These are phyloP conservation scores for Pichia nanzhaoensis DNA, from an alignment of 805 yeast species.

Conservation along the genomic window DNA sequence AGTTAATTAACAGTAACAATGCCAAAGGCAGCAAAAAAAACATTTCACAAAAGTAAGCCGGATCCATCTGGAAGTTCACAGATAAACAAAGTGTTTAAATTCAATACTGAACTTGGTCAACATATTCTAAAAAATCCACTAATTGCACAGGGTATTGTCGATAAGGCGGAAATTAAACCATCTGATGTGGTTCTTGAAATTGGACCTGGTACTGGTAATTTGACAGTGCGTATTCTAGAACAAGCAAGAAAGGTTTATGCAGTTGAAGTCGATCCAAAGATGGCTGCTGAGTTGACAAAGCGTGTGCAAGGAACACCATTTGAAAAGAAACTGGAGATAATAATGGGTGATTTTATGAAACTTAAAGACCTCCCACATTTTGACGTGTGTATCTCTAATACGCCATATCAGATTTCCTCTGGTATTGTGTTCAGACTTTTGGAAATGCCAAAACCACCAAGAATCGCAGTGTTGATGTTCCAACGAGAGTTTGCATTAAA, in stretches of 20 bases:
- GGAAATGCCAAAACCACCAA: slow-evolving; percentile 88
- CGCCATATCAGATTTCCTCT: slow-evolving; percentile 96
- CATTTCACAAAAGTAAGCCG: slow-evolving; percentile 42
- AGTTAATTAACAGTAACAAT: slow-evolving; percentile 23
- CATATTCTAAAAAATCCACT: slow-evolving; percentile 94
- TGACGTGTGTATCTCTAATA: slow-evolving; percentile 93
- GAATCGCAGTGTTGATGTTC: slow-evolving; percentile 93
- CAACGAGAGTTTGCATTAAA: slow-evolving; percentile 96
- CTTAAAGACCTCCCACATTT: slow-evolving; percentile 82
- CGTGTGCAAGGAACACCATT: slow-evolving; percentile 96
- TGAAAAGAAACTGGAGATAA: slow-evolving; percentile 83
- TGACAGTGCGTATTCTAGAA: slow-evolving; percentile 87
- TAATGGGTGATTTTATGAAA: slow-evolving; percentile 94
- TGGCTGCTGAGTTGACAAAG: slow-evolving; percentile 98
- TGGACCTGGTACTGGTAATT: slow-evolving; percentile 98
- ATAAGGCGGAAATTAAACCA: slow-evolving; percentile 88
- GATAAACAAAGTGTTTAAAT: slow-evolving; percentile 82
- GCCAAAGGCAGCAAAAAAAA: slow-evolving; percentile 63
- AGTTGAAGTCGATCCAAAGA: slow-evolving; percentile 98
- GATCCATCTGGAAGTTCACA: slow-evolving; percentile 61
- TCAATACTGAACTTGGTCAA: slow-evolving; percentile 95
- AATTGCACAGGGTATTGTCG: slow-evolving; percentile 97
- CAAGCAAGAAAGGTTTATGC: slow-evolving; percentile 93
- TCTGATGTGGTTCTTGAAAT: slow-evolving; percentile 92
- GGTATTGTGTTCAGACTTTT: slow-evolving; percentile 90